phyloP scores from a whole-genome alignment of 2,329 filamentous ascomycete species.

The Paecilomyces dactylethromorphus region DNA sequence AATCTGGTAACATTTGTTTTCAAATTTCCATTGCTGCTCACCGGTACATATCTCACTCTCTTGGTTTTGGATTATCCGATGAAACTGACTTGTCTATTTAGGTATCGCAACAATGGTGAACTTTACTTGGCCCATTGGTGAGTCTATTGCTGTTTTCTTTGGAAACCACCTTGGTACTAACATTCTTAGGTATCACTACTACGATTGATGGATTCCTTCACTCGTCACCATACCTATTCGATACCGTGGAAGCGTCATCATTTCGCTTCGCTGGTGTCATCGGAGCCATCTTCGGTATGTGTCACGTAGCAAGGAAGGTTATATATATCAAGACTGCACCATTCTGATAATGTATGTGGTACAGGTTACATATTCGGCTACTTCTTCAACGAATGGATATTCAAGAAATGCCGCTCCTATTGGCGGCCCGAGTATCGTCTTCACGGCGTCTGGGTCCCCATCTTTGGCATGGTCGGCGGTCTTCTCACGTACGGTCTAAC shows the following conservation, averaged over 20 bases:
- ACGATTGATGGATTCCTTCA: slow-evolving; percentile 28
- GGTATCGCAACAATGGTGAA: slow-evolving; percentile 26
- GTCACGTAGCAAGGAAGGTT: background rate
- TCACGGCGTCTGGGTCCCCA: slow-evolving; percentile 29
- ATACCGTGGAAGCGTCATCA: slow-evolving; percentile 27
- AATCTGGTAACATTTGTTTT: slow-evolving; percentile 21
- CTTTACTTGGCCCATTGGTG: slow-evolving; percentile 33
- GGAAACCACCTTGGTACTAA: background rate
- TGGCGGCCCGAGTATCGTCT: slow-evolving; percentile 29
- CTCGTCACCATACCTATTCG: slow-evolving; percentile 27
- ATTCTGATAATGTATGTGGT: background rate
- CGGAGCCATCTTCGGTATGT: slow-evolving; percentile 22
- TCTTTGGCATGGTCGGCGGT: slow-evolving; percentile 22
- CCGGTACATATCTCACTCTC: slow-evolving; percentile 9
- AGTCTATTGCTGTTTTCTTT: background rate
- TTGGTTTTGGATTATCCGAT: background rate
- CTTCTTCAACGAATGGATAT: slow-evolving; percentile 30
- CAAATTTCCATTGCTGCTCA: slow-evolving; percentile 23
- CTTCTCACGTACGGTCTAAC: slow-evolving; percentile 29
- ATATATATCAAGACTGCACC: background rate
- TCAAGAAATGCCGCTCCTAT: slow-evolving; percentile 11
- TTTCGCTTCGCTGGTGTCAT: slow-evolving; percentile 31
- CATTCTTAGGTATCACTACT: slow-evolving; percentile 22
- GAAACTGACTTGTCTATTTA: background rate
- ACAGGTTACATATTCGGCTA: slow-evolving; percentile 26